Percentiles rank a stretch among this genome's conserved stretches.
Conservation (phyloP, 306 rosid species). For the Fragaria iinumae region DNA sequence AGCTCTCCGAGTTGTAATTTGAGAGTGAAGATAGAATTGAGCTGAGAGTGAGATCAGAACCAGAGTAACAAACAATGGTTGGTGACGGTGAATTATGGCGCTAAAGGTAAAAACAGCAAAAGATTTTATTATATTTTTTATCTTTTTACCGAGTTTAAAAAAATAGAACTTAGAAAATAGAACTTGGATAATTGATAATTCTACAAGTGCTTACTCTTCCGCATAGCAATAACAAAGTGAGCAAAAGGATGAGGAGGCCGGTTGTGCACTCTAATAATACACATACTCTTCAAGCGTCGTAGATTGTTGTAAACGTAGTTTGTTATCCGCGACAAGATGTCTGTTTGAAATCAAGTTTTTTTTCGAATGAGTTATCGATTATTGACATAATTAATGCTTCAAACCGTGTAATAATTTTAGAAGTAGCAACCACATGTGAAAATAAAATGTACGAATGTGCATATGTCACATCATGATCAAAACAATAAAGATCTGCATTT, state of each 20-base stretch:
- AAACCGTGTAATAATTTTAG: not conserved
- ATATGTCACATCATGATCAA: not conserved
- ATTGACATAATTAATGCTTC: not conserved
- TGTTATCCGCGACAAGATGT: too few species aligned
- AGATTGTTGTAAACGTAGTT: too few species aligned
- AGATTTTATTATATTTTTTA: too few species aligned
- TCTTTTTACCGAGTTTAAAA: not conserved
- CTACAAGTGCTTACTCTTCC: too few species aligned
- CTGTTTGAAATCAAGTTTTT: too few species aligned
- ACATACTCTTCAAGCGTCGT: too few species aligned
- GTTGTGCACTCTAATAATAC: too few species aligned
- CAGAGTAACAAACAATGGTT: not conserved
- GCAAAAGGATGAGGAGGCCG: too few species aligned
- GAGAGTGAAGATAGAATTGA: not conserved
- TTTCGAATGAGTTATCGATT: too few species aligned
- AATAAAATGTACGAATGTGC: not conserved
- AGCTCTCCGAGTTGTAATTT: not conserved
- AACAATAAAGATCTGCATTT: not conserved
- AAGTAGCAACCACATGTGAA: not conserved
- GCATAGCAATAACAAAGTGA: too few species aligned
- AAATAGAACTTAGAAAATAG: too few species aligned
- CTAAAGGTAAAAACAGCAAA: not conserved
- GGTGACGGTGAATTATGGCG: not conserved
- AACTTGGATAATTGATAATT: too few species aligned
- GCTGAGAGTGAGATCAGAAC: not conserved